Conservation (phyloP, 2,329 filamentous ascomycete species). For the Chaetothyriales sp. region DNA sequence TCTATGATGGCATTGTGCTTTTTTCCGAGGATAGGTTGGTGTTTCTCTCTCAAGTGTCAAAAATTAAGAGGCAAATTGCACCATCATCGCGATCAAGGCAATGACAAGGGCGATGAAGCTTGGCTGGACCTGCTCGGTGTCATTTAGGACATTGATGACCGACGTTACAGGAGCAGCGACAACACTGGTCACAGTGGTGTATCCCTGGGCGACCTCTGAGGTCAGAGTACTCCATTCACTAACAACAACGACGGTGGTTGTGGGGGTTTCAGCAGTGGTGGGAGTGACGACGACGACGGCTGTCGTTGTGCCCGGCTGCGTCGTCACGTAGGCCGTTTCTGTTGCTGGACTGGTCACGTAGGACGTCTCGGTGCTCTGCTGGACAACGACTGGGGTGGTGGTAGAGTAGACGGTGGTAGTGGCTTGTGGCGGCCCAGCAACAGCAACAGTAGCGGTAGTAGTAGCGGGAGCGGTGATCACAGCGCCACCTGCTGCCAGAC, state of each 20-base stretch:
- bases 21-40: too few relatives aligned
- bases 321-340: not conserved
- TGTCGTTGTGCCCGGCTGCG: not conserved
- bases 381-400: not conserved
- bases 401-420: not conserved
- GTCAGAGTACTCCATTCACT: not conserved
- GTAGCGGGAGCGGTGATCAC: not conserved
- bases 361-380: not conserved
- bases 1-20: too few relatives aligned
- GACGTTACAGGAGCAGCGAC: not conserved
- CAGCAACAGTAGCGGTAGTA: slow-evolving; percentile 1
- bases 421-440: too few relatives aligned
- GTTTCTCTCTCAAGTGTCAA: not conserved
- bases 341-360: not conserved
- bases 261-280: not conserved
- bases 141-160: not conserved
- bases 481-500: slow-evolving; percentile 2
- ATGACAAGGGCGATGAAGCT: not conserved
- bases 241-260: not conserved
- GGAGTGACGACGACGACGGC: not conserved
- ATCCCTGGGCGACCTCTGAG: not conserved
- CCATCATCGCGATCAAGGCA: not conserved
- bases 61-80: not conserved
- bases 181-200: not conserved
- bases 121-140: not conserved